Base-by-base conservation (phyloP, 106 monocot genomes). In the Gastrodia elata region DNA sequence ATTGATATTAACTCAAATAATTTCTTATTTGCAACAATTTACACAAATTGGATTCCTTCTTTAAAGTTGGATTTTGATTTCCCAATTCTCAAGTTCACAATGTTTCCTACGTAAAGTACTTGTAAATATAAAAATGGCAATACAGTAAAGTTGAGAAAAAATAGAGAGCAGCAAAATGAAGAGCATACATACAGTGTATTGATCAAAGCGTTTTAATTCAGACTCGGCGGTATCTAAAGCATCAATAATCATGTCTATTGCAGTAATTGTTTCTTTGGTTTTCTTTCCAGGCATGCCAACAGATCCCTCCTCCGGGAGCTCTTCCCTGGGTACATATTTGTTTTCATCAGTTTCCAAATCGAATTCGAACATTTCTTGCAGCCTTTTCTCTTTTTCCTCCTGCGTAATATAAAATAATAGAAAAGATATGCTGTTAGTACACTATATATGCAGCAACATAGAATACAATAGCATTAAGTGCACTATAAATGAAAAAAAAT, bases 371-470 rank as follows among this genome's bases (percentile, higher is more conserved):
- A 85, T 83, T 74, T 93, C 80, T 44, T 98, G 93, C 70, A 88
- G 44, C 57, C 86, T 85, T 84, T 93, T 98, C 80, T 93, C 98
- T 73, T 80, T 91, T 77, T 98, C 93, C 80, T 98, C 93, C 93
- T 98, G 80, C 34, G 74, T 16, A 75, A 55, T 52, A 76, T 52
- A 77, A 67, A 57, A 10, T 25, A 18, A 71, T 5, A 18, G 22
- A 52, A 7, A 22, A 22, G 52, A 6, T 52, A 52, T 52, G 3
- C 24, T 8, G 75, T 27, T 24, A 36, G 40, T 27, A 72, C 48
- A 65, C 37, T 67, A 15, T 10, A 36, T 5, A 10, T 68, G 4
- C 36, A 68, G 24, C 20, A 37, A 40, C 41, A 24, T 13, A 39
- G 6, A 25, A n/a, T n/a, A n/a, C n/a, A n/a, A n/a, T n/a, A n/a